A percentile compares a stretch with the other conserved stretches of the same genome.
These are phyloP conservation scores for Boletus huronensis DNA, from an alignment of 768 basidiomycete species.

Conservation along the genomic window DNA sequence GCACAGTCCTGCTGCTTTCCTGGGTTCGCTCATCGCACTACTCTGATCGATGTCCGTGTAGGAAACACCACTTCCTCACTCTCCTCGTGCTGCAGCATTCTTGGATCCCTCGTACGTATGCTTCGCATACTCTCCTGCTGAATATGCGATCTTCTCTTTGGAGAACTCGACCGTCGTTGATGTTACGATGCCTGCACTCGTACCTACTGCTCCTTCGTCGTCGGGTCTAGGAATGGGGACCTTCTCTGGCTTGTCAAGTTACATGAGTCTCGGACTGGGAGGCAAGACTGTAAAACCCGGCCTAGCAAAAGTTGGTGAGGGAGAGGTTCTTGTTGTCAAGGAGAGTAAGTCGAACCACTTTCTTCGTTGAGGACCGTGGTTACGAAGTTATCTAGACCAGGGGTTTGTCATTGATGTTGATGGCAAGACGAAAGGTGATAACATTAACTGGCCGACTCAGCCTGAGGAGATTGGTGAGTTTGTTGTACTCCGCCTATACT, in stretches of 20 bases:
- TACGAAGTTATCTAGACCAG: constrained; percentile 44
- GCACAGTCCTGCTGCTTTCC: neutral
- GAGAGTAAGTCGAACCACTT: constrained; percentile 57
- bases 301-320: constrained; percentile 50
- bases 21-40: neutral
- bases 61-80: constrained; percentile 85
- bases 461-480: constrained; percentile 75
- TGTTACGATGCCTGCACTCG: constrained; percentile 45
- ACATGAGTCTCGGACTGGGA: constrained; percentile 81
- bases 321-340: constrained; percentile 68
- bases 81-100: constrained; percentile 82
- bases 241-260: constrained; percentile 70
- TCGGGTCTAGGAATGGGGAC: constrained; percentile 55
- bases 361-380: neutral
- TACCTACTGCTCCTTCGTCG: constrained; percentile 27
- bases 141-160: constrained; percentile 65
- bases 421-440: constrained; percentile 47
- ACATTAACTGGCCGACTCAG: constrained; percentile 71
- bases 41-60: neutral
- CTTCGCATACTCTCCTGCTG: constrained; percentile 75
- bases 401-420: constrained; percentile 63
- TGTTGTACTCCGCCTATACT: constrained; percentile 29
- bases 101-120: constrained; percentile 57
- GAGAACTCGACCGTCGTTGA: constrained; percentile 55
- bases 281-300: constrained; percentile 64